These are phyloP conservation scores for Torulaspora gathmanii DNA, from an alignment of 805 yeast genomes.

Conservation along the genomic window DNA sequence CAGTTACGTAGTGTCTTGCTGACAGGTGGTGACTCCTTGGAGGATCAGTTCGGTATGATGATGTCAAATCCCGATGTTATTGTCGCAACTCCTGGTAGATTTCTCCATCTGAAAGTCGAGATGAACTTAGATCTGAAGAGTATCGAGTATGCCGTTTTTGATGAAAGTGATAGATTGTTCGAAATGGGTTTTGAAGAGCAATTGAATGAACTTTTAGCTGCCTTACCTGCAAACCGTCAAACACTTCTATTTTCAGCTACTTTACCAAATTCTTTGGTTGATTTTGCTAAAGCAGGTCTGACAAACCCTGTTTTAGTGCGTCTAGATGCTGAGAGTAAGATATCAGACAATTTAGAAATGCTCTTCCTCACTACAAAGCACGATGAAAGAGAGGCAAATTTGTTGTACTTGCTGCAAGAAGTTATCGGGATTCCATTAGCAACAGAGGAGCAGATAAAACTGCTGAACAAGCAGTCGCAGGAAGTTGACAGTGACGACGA, in stretches of 20 bases:
- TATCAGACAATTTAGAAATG: conserved; percentile 88
- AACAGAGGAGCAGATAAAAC: conserved; percentile 58
- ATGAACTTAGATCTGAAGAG: conserved; percentile 82
- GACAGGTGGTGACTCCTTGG: conserved; percentile 98
- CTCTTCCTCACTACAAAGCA: conserved; percentile 75
- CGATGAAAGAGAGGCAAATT: conserved; percentile 84
- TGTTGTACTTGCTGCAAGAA: conserved; percentile 71
- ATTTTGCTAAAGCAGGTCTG: conserved; percentile 95
- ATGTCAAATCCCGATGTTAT: conserved; percentile 91
- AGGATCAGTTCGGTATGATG: conserved; percentile 91
- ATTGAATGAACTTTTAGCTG: conserved; percentile 77
- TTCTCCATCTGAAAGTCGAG: conserved; percentile 90
- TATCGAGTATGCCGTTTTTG: conserved; percentile 88
- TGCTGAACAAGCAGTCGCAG: conserved; percentile 46
- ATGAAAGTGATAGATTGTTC: conserved; percentile 94
- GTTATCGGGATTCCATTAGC: conserved; percentile 82
- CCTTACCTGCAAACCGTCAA: conserved; percentile 79
- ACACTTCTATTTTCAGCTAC: conserved; percentile 92
- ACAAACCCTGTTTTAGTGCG: conserved; percentile 88
- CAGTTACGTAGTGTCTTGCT: conserved; percentile 74
- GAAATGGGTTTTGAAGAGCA: conserved; percentile 97
- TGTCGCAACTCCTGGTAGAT: conserved; percentile 97
- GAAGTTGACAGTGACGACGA: conserved; percentile 51
- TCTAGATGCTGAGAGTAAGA: conserved; percentile 85
- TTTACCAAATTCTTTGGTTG: conserved; percentile 84